phyloP scores from a whole-genome alignment of 345 rosid genomes.

The Bruguiera gymnorhiza region DNA sequence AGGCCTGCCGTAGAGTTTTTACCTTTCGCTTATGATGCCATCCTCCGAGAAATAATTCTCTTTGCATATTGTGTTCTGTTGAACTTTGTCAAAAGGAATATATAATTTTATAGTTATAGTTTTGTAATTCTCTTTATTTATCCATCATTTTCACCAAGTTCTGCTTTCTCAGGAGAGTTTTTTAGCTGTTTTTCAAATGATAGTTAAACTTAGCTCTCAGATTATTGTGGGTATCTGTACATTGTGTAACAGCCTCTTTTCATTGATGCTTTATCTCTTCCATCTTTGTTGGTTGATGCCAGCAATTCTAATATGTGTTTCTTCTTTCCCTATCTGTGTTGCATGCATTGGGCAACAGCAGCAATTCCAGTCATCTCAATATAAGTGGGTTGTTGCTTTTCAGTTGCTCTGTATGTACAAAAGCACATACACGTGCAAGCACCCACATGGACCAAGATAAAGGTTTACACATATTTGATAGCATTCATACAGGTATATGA shows the following conservation, averaged over 20 bases:
- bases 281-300: background rate
- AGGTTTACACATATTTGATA: no score
- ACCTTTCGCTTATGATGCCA: no score
- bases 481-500: no score
- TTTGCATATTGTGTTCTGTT: background rate
- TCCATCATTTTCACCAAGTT: background rate
- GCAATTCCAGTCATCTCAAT: conserved; percentile 96
- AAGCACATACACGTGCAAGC: background rate
- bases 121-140: background rate
- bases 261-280: conserved; percentile 1
- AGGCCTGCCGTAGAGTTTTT: no score
- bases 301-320: conserved; percentile 29
- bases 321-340: conserved; percentile 30
- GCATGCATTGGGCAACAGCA: conserved; percentile 49
- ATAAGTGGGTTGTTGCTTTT: conserved; percentile 52
- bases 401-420: background rate
- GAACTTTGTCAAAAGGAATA: background rate
- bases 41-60: no score
- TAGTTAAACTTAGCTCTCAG: background rate
- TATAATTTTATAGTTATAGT: background rate
- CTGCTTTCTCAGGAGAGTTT: conserved; percentile 12
- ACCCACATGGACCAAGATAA: no score
- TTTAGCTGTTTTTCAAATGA: conserved; percentile 7
- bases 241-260: background rate
- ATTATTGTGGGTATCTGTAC: background rate